phyloP scores from a whole-genome alignment of 1,284 basidiomycete species.

The Puccinia coronata region DNA sequence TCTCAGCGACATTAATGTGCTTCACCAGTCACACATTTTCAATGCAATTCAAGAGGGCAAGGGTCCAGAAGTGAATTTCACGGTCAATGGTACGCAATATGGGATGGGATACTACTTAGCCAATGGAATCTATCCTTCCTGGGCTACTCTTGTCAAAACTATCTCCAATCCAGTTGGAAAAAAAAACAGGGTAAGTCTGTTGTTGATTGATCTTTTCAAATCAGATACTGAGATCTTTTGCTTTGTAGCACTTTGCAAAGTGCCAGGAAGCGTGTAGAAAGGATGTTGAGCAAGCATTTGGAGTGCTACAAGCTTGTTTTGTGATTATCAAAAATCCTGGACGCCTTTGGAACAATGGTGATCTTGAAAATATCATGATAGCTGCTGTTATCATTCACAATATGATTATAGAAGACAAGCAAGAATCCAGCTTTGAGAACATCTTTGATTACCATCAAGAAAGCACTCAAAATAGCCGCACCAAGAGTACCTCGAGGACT shows the following conservation, averaged over 20 bases:
- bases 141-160: neutral
- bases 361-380: slow-evolving; percentile 7
- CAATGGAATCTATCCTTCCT: too few relatives aligned
- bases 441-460: too few relatives aligned
- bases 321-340: neutral
- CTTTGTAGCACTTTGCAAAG: neutral
- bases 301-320: slow-evolving; percentile 7
- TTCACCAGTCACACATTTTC: neutral
- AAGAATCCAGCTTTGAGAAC: too few relatives aligned
- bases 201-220: neutral
- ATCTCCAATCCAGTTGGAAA: neutral
- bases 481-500: neutral
- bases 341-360: neutral
- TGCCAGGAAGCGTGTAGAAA: neutral
- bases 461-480: too few relatives aligned
- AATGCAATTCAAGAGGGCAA: neutral
- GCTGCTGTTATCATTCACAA: slow-evolving; percentile 1
- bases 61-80: neutral
- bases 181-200: neutral
- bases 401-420: slow-evolving; percentile 18
- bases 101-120: neutral
- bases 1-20: neutral
- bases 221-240: neutral
- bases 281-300: slow-evolving; percentile 32
- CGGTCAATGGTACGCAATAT: neutral